These are phyloP conservation scores for Lizanozyma gosingica DNA, from an alignment of 1,139 yeast species.

Conservation along the genomic window DNA sequence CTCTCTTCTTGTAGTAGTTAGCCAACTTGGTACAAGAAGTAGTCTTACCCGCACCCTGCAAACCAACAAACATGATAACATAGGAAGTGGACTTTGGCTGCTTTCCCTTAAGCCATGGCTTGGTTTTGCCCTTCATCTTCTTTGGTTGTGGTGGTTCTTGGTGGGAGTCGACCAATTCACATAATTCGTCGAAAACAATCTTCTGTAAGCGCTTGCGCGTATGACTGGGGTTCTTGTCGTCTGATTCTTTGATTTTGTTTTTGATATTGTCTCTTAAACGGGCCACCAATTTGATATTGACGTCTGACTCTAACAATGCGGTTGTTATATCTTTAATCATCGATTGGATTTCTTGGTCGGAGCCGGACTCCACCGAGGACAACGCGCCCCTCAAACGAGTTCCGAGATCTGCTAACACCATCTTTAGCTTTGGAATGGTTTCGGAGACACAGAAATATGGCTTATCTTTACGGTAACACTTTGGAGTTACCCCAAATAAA, in stretches of 20 bases:
- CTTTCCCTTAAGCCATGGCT: constrained; percentile 26
- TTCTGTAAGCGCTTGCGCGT: constrained; percentile 80
- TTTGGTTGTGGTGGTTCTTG: constrained; percentile 77
- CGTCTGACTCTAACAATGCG: constrained; percentile 88
- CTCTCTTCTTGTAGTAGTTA: constrained; percentile 86
- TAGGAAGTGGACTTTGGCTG: constrained; percentile 29
- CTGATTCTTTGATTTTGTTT: constrained; percentile 34
- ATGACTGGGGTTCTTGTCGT: constrained; percentile 43
- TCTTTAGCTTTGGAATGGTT: constrained; percentile 16
- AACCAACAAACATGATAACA: constrained; percentile 94
- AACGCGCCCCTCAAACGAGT: constrained; percentile 73
- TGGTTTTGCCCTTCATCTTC: constrained; percentile 48
- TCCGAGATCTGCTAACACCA: constrained; percentile 96
- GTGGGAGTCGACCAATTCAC: constrained; percentile 66
- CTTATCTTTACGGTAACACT: no score
- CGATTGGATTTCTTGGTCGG: constrained; percentile 30
- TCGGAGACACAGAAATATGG: no score
- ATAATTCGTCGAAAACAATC: constrained; percentile 87
- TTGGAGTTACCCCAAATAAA: no score
- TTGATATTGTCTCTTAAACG: constrained; percentile 68
- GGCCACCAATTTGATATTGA: constrained; percentile 77
- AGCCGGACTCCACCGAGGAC: constrained; percentile 40
- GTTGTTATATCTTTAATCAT: constrained; percentile 84
- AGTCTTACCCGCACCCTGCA: constrained; percentile 98
- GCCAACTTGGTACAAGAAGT: constrained; percentile 96